These are phyloP conservation scores for Ceratocystis harringtonii DNA, from an alignment of 2,329 filamentous ascomycete species.

Conservation along the genomic window DNA sequence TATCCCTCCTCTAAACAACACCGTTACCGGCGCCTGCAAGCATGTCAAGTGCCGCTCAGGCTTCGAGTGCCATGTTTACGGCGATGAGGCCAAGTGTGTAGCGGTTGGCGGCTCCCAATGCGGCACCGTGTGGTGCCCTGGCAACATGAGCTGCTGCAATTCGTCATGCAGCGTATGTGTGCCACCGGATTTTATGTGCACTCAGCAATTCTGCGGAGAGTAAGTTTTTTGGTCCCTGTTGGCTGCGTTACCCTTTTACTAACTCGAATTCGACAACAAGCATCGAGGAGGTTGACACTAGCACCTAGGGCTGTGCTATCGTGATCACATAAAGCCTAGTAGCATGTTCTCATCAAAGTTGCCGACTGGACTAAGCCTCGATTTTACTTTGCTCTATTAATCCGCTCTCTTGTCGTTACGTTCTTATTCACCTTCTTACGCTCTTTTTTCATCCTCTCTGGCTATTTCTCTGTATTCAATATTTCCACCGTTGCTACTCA, in stretches of 20 bases:
- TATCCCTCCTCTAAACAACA: constrained; percentile 14
- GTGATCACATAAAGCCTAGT: background rate
- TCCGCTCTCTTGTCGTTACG: too few relatives aligned
- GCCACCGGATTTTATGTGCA: constrained; percentile 2
- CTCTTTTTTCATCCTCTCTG: background rate
- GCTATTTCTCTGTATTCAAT: background rate
- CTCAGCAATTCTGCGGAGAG: constrained; percentile 3
- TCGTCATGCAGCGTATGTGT: constrained; percentile 12
- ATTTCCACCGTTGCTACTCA: background rate
- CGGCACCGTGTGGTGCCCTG: constrained; percentile 13
- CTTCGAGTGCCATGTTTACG: constrained; percentile 16
- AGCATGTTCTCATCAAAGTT: background rate
- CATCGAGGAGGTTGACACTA: background rate
- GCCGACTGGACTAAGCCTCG: background rate
- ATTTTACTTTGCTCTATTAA: too few relatives aligned
- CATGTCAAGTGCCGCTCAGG: constrained; percentile 14
- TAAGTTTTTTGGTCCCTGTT: background rate
- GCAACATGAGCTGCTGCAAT: constrained; percentile 15
- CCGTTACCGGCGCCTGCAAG: constrained; percentile 12
- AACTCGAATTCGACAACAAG: background rate
- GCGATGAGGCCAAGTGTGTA: constrained; percentile 8
- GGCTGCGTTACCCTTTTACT: background rate
- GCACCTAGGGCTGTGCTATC: background rate
- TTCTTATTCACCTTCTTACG: too few relatives aligned
- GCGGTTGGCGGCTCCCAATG: constrained; percentile 13